Percentiles rank a stretch among this genome's conserved stretches.
These are phyloP conservation scores for Panaeolus papilionaceus DNA, from an alignment of 768 basidiomycete genomes.

Conservation along the genomic window DNA sequence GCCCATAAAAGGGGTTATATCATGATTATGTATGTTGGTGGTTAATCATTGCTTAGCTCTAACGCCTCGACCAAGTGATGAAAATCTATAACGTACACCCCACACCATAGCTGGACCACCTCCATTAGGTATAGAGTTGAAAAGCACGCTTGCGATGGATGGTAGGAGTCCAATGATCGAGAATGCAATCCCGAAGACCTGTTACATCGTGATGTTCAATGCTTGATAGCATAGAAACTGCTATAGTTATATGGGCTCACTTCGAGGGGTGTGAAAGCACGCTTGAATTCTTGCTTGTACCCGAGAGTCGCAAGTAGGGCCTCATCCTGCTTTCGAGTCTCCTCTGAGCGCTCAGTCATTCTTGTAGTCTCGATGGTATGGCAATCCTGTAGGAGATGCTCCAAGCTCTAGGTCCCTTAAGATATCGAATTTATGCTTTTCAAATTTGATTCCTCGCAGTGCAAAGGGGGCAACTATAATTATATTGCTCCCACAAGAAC, in stretches of 20 bases:
- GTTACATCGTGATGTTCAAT: constrained; percentile 1
- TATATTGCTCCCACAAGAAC: no score
- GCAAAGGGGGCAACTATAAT: no score
- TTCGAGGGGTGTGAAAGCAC: constrained; percentile 58
- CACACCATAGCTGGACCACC: constrained; percentile 76
- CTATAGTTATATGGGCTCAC: constrained; percentile 29
- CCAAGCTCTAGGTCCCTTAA: no score
- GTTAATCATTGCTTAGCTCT: no score
- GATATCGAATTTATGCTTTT: no score
- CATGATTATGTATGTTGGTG: no score
- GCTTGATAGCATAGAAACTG: neutral
- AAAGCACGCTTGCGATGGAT: constrained; percentile 63
- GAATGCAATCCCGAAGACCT: constrained; percentile 77
- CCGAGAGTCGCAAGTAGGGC: constrained; percentile 46
- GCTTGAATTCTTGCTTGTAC: constrained; percentile 59
- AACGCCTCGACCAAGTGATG: no score
- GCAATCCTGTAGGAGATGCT: no score
- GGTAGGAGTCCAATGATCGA: constrained; percentile 72
- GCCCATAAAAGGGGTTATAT: constrained; percentile 15
- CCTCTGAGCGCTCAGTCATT: no score
- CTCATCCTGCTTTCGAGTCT: constrained; percentile 34
- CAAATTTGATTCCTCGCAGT: no score
- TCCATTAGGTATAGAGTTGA: constrained; percentile 70
- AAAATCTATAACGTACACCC: constrained; percentile 52
- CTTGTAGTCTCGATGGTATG: no score